Conservation (phyloP, 192 early-diverging fungal species). For the Helicostylum pulchrum region DNA sequence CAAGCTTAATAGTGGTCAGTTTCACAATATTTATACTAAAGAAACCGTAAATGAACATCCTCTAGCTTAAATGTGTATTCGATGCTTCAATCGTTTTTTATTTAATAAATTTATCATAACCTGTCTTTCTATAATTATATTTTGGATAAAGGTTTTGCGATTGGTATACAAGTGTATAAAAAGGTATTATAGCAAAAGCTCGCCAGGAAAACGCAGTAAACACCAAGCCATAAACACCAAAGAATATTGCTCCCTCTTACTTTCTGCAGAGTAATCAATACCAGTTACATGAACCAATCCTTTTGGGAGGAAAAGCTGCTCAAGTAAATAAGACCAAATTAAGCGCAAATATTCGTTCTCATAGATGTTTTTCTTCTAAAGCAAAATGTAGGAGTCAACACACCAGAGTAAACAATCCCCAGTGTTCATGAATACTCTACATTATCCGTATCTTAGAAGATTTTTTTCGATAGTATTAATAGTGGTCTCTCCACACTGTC, state of each 20-base stretch:
- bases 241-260: too few species aligned
- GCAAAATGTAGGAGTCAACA: conserved; percentile 14
- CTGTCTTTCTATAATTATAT: neutral
- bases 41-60: conserved; percentile 4
- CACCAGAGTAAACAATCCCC: conserved; percentile 17
- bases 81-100: conserved; percentile 4
- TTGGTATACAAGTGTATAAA: neutral
- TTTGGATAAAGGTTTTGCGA: neutral
- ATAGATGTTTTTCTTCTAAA: neutral
- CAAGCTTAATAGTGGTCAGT: conserved; percentile 6
- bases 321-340: too few species aligned
- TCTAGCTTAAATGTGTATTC: conserved; percentile 5
- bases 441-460: conserved; percentile 13
- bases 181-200: conserved; percentile 5
- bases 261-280: too few species aligned
- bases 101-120: conserved; percentile 5
- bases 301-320: too few species aligned
- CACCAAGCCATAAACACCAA: conserved; percentile 8
- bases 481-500: too few species aligned
- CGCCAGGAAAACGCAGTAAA: conserved; percentile 15
- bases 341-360: too few species aligned
- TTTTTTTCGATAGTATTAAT: conserved; percentile 14
- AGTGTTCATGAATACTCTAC: conserved; percentile 10
- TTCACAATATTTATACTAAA: conserved; percentile 6
- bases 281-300: too few species aligned